Percentiles rank a stretch among this genome's conserved stretches.
Evolutionary conservation across 208 protist species (phyloP).

Genomic region (Crithidia brevicula): DNA sequence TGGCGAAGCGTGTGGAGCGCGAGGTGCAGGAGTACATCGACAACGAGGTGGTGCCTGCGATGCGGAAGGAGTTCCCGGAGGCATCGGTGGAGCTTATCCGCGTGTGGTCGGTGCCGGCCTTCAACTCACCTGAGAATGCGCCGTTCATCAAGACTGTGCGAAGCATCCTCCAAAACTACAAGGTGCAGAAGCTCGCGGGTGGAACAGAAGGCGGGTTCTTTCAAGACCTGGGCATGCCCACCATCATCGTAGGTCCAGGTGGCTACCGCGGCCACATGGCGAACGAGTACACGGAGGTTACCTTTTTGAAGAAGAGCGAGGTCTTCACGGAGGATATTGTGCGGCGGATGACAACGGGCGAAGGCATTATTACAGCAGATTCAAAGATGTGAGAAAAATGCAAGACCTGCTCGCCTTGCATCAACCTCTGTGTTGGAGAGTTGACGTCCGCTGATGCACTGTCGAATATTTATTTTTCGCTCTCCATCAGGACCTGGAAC

Average conservation of each 20-base stretch:
- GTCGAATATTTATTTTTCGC: neutral
- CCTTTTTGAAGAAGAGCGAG: slow-evolving; percentile 29
- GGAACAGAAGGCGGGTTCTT: slow-evolving; percentile 51
- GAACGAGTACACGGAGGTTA: slow-evolving; percentile 47
- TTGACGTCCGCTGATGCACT: neutral
- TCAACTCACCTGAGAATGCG: slow-evolving; percentile 29
- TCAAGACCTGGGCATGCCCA: slow-evolving; percentile 47
- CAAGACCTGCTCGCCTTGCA: neutral
- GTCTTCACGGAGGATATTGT: slow-evolving; percentile 28
- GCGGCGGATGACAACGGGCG: slow-evolving; percentile 9
- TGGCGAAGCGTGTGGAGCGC: slow-evolving; percentile 21
- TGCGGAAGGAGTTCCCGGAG: slow-evolving; percentile 35
- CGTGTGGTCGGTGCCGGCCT: slow-evolving; percentile 15
- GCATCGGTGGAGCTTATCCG: slow-evolving; percentile 23
- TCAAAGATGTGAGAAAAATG: neutral
- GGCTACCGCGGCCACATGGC: slow-evolving; percentile 45
- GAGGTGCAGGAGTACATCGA: slow-evolving; percentile 39
- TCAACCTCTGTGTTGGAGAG: neutral
- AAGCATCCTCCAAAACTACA: slow-evolving; percentile 14
- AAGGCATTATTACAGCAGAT: neutral
- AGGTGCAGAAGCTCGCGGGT: slow-evolving; percentile 25
- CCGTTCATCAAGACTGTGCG: slow-evolving; percentile 38
- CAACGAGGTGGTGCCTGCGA: slow-evolving; percentile 23
- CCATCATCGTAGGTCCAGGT: slow-evolving; percentile 46
- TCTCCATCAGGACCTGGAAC: too few relatives aligned